A percentile compares a stretch with the other conserved stretches of the same genome.
Evolutionary conservation across 2,329 filamentous ascomycete species (phyloP).

Genomic region (Emericellopsis cladophorae): DNA sequence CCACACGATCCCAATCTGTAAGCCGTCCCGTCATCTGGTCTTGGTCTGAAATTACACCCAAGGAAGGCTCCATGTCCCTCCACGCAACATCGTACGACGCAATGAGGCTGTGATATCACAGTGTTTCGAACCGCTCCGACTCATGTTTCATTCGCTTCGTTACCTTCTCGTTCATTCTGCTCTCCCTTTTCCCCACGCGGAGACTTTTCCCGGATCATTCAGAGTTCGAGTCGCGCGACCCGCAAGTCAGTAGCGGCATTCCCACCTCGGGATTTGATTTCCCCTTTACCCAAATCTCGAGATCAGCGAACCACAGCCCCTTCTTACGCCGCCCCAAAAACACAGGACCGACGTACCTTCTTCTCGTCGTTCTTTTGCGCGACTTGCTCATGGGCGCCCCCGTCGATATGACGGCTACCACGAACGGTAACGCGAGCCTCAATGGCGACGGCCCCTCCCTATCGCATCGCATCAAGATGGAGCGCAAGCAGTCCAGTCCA

Average conservation of each 20-base stretch:
- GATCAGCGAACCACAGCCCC: not conserved
- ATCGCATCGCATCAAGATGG: conserved; percentile 23
- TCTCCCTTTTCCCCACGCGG: no score
- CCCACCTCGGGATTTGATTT: no score
- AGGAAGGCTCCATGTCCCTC: not conserved
- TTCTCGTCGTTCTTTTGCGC: not conserved
- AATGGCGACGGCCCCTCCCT: conserved; percentile 20
- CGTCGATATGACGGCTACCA: conserved; percentile 1
- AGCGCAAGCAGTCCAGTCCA: conserved; percentile 47
- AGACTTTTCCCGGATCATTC: no score
- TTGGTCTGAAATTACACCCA: not conserved
- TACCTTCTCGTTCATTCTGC: no score
- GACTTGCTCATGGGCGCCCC: conserved; percentile 1
- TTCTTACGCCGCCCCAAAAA: no score
- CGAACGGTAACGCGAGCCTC: conserved; percentile 8
- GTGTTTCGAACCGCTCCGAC: not conserved
- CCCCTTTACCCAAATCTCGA: not conserved
- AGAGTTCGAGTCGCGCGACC: no score
- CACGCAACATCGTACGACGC: not conserved
- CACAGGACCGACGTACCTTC: not conserved
- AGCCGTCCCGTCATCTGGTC: no score
- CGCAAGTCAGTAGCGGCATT: no score
- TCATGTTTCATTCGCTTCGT: no score
- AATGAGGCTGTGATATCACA: not conserved
- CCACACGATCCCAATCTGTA: no score